Base-by-base conservation (phyloP, 169 alveolate genomes). In the Plasmodium cynomolgi region DNA sequence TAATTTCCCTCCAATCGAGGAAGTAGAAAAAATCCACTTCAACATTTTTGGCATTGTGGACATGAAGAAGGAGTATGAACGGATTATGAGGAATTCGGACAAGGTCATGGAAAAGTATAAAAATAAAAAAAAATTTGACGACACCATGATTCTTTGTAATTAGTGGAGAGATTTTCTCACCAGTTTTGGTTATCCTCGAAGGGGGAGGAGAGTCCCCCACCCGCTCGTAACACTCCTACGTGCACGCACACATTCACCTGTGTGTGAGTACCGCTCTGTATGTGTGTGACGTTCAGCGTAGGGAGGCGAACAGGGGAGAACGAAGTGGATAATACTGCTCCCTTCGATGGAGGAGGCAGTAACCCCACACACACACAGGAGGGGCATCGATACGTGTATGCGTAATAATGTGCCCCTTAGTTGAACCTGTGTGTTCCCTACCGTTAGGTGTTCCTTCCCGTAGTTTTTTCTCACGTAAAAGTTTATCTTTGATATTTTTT, bases 31-130 rank as follows among this genome's bases (percentile, higher is more conserved):
- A 91, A 91, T 81, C n/a, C 47, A 68, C 54, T 91, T 91, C 56
- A 91, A 91, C 17, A 81, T 91, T 81, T 91, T 91, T 77, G 95
- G 80, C 75, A 56, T 91, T 13, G 81, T 91, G 5, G 95, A 91
- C 77, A 81, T 68, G 33, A 91, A 91, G 56, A 20, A 80, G 11
- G 80, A 81, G 74, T 81, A 91, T 73, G 95, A 91, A 29, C 91
- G 71, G n/a, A 91, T 91, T 68, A 34, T 56, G 26, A 91, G 95
- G 75, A 82, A 91, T 81, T 20, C 84, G 23, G 95, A 91, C 11
- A 91, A 91, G 20, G 95, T 91, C 26, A 8, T 73, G 77, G 47
- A 72, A 20, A 91, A 91, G 26, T 91, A 91, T 91, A 82, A 91
- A 81, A 80, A 91, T 82, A 80, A 62, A 33, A 80, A 82, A 47